These are phyloP conservation scores for Delphinella strobiligena DNA, from an alignment of 2,329 filamentous ascomycete genomes.

Conservation along the genomic window DNA sequence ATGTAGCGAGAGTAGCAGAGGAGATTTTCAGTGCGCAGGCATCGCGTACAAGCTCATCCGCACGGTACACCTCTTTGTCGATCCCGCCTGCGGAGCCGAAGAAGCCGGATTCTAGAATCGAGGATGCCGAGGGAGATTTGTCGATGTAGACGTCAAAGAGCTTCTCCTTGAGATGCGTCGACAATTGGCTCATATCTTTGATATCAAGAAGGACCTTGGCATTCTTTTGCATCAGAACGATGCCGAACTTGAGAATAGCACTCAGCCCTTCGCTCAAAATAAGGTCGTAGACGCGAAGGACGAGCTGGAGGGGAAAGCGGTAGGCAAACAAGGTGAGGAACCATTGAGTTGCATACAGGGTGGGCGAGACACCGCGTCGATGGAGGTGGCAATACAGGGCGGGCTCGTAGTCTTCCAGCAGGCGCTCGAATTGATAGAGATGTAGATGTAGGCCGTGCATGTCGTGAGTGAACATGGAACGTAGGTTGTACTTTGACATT, in stretches of 20 bases:
- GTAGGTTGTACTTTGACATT: conserved; percentile 92
- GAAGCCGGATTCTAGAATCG: conserved; percentile 90
- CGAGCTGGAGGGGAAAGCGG: conserved; percentile 88
- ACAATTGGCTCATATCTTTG: conserved; percentile 83
- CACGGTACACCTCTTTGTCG: conserved; percentile 92
- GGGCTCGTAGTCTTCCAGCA: conserved; percentile 88
- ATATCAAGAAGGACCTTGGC: conserved; percentile 63
- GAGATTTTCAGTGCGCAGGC: conserved; percentile 81
- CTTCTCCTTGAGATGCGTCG: conserved; percentile 82
- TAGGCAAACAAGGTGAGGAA: conserved; percentile 98
- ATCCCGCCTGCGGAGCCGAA: conserved; percentile 83
- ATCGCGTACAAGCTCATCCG: conserved; percentile 85
- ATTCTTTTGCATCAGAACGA: conserved; percentile 95
- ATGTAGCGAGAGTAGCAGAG: conserved; percentile 66
- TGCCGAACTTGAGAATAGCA: conserved; percentile 86
- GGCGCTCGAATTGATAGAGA: conserved; percentile 86
- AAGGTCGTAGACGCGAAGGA: conserved; percentile 90
- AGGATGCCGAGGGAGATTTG: conserved; percentile 79
- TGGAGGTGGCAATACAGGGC: conserved; percentile 90
- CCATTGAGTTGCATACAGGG: conserved; percentile 97
- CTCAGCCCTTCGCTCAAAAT: conserved; percentile 82
- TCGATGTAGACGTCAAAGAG: conserved; percentile 97
- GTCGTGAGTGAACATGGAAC: conserved; percentile 86
- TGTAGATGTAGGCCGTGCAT: conserved; percentile 94
- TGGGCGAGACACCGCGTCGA: conserved; percentile 73